Evolutionary conservation across 345 rosid species (phyloP).

Genomic region (Laguncularia racemosa): DNA sequence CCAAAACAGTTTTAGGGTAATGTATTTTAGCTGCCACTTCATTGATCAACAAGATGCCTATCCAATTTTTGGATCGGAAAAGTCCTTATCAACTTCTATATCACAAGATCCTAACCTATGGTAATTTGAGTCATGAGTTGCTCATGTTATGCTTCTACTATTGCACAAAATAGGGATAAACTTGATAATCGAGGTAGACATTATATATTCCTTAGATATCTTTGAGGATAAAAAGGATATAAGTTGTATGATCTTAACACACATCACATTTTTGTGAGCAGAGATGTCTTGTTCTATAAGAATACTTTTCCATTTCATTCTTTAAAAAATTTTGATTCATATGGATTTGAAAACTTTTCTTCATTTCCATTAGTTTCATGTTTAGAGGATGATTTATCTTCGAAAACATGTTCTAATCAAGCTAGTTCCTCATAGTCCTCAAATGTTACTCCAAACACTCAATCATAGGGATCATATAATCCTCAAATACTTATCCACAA

Average conservation of each 20-base stretch:
- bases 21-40: neutral
- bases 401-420: neutral
- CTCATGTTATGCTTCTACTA: neutral
- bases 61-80: neutral
- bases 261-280: neutral
- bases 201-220: neutral
- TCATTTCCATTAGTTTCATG: neutral
- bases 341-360: neutral
- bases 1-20: neutral
- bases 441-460: no score
- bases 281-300: neutral
- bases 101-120: neutral
- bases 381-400: neutral
- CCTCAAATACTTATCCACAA: no score
- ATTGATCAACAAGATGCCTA: neutral
- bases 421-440: no score
- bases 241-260: neutral
- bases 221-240: neutral
- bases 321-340: neutral
- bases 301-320: neutral
- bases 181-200: neutral
- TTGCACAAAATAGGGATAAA: neutral
- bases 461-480: no score
- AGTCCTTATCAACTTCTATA: neutral
- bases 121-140: neutral